These are phyloP conservation scores for Pyrenophora seminiperda DNA, from an alignment of 2,329 filamentous ascomycete genomes.

Conservation along the genomic window DNA sequence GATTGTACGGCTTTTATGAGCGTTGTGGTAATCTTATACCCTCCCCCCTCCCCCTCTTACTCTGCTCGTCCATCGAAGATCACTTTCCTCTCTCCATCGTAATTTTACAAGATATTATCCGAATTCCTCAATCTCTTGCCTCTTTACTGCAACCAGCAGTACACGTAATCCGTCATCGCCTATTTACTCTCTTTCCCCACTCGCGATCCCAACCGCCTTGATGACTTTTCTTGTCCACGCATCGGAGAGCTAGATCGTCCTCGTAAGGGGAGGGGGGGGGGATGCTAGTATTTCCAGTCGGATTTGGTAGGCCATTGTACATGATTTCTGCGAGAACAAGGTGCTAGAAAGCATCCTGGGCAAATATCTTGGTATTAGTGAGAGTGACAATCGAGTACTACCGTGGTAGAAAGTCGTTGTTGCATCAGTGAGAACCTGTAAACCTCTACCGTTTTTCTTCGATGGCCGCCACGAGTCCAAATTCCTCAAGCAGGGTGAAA, in stretches of 20 bases:
- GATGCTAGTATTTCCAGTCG: too few relatives aligned
- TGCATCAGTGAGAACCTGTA: too few relatives aligned
- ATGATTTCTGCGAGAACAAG: too few relatives aligned
- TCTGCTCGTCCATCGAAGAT: constrained; percentile 48
- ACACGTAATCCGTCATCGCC: not conserved
- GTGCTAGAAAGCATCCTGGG: too few relatives aligned
- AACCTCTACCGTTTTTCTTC: too few relatives aligned
- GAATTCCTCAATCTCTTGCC: too few relatives aligned
- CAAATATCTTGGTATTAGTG: too few relatives aligned
- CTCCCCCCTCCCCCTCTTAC: constrained; percentile 41
- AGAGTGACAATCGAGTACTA: too few relatives aligned
- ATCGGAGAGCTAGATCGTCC: constrained; percentile 44
- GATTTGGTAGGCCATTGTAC: too few relatives aligned
- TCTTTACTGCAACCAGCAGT: too few relatives aligned
- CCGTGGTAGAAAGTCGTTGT: too few relatives aligned
- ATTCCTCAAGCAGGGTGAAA: constrained; percentile 45
- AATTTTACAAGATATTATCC: constrained; percentile 14
- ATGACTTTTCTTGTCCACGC: constrained; percentile 42
- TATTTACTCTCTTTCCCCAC: constrained; percentile 31
- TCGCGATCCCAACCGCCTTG: constrained; percentile 30
- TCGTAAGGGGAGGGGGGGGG: constrained; percentile 49
- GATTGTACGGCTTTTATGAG: too few relatives aligned
- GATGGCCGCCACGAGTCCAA: constrained; percentile 41
- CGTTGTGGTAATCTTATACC: not conserved
- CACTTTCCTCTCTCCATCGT: constrained; percentile 47